A percentile compares a stretch with the other conserved stretches of the same genome.
Conservation (phyloP, 2,329 filamentous ascomycete genomes). For the Xylariaceae sp. region DNA sequence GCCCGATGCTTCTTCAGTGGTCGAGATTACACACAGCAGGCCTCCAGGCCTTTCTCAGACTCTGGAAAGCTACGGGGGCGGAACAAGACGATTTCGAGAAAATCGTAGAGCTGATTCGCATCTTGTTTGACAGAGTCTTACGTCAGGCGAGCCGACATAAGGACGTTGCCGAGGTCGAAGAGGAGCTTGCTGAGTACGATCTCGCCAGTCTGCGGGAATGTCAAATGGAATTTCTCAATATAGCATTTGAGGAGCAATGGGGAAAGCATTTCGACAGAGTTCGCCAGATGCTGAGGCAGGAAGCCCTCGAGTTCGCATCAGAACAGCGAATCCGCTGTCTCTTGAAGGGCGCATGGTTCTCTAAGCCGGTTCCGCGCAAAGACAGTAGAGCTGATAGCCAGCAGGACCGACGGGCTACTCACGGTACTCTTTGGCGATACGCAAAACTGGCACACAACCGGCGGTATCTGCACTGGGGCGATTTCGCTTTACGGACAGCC, state of each 20-base stretch:
- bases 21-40: conserved; percentile 82
- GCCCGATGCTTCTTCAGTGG: conserved; percentile 88
- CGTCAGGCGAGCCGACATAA: conserved; percentile 77
- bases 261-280: conserved; percentile 84
- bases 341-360: conserved; percentile 86
- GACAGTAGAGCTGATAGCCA: conserved; percentile 39
- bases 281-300: conserved; percentile 84
- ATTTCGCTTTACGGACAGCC: conserved; percentile 65
- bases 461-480: conserved; percentile 82
- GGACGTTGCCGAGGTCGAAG: conserved; percentile 82
- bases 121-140: conserved; percentile 84
- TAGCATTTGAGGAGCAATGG: conserved; percentile 94
- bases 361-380: conserved; percentile 46
- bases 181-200: conserved; percentile 82
- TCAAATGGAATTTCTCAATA: conserved; percentile 88
- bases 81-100: conserved; percentile 87
- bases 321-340: conserved; percentile 92
- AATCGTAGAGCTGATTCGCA: conserved; percentile 84
- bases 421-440: conserved; percentile 69
- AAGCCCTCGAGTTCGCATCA: conserved; percentile 93
- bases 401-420: conserved; percentile 38
- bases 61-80: conserved; percentile 90
- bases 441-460: conserved; percentile 88
- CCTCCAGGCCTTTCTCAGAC: conserved; percentile 78
- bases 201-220: conserved; percentile 72